Evolutionary conservation across 305 asterid species (phyloP).

Genomic region (Andrographis paniculata): DNA sequence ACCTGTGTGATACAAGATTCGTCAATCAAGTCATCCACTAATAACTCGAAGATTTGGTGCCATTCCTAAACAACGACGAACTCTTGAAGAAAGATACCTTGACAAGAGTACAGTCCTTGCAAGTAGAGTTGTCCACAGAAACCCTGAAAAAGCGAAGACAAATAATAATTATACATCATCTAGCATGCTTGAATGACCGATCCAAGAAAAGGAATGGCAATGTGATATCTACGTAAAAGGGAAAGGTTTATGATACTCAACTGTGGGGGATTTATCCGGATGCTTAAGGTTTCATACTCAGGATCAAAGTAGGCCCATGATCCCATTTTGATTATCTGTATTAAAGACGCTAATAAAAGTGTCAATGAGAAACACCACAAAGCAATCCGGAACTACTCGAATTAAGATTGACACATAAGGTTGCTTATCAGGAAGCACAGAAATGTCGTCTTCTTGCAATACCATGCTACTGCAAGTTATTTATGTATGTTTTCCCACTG

Average conservation of each 20-base stretch:
- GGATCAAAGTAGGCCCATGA: slow-evolving; percentile 97
- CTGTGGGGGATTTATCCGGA: slow-evolving; percentile 99
- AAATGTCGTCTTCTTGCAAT: neutral
- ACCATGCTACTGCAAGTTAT: neutral
- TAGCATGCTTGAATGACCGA: neutral
- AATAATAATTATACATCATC: slow-evolving; percentile 1
- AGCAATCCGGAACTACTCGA: neutral
- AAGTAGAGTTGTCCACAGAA: slow-evolving; percentile 77
- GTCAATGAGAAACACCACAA: slow-evolving; percentile 2
- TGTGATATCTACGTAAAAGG: neutral
- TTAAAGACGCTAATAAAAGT: slow-evolving; percentile 12
- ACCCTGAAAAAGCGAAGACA: slow-evolving; percentile 55
- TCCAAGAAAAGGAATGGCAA: neutral
- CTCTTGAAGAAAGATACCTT: slow-evolving; percentile 39
- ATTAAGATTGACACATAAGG: neutral
- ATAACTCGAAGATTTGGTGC: neutral
- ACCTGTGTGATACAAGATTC: slow-evolving; percentile 33
- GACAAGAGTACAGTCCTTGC: slow-evolving; percentile 80
- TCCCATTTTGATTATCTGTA: slow-evolving; percentile 35
- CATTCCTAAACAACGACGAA: neutral
- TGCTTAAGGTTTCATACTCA: slow-evolving; percentile 85
- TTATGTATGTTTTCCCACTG: too few species aligned
- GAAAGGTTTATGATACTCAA: slow-evolving; percentile 24
- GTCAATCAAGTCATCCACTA: neutral
- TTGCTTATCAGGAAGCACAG: neutral